Percentiles rank a stretch among this genome's conserved stretches.
These are phyloP conservation scores for Parietichytrium sp. DNA, from an alignment of 108 stramenopile genomes.

Conservation along the genomic window DNA sequence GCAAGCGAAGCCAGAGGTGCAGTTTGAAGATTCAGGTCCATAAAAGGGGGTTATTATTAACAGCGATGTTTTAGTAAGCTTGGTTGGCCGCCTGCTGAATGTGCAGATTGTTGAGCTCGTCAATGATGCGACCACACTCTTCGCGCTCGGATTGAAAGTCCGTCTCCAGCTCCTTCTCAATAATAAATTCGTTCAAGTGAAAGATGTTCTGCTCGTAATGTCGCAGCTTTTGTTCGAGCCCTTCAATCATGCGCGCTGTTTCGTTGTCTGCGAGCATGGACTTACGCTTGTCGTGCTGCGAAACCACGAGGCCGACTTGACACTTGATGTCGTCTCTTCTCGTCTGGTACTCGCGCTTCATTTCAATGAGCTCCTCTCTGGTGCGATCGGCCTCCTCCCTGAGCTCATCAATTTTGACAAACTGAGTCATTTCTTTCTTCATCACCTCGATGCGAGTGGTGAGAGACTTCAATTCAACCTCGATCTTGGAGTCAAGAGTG, in stretches of 20 bases:
- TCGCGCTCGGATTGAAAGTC: conserved; percentile 50
- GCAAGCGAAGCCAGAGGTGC: no score
- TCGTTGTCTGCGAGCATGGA: conserved; percentile 24
- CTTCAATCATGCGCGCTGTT: conserved; percentile 44
- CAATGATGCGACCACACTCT: conserved; percentile 30
- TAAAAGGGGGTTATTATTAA: no score
- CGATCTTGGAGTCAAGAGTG: conserved; percentile 55
- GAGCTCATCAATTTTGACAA: conserved; percentile 61
- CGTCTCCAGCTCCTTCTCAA: conserved; percentile 60
- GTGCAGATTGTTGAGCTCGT: conserved; percentile 3
- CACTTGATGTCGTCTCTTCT: conserved; percentile 53
- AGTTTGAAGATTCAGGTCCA: no score
- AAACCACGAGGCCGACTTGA: conserved; percentile 49
- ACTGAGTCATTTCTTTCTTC: conserved; percentile 57
- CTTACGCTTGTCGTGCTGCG: conserved; percentile 17
- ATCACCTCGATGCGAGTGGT: conserved; percentile 56
- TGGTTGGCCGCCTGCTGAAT: not conserved
- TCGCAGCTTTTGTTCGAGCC: conserved; percentile 54
- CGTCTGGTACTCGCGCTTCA: conserved; percentile 44
- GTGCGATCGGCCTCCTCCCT: conserved; percentile 51
- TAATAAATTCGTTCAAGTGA: conserved; percentile 58
- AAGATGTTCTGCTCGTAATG: conserved; percentile 65
- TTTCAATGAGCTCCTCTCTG: conserved; percentile 48
- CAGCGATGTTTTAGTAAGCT: not conserved
- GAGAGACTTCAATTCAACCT: conserved; percentile 54